Evolutionary conservation across 768 basidiomycete genomes (phyloP).

Genomic region (Phallus indusiatus): DNA sequence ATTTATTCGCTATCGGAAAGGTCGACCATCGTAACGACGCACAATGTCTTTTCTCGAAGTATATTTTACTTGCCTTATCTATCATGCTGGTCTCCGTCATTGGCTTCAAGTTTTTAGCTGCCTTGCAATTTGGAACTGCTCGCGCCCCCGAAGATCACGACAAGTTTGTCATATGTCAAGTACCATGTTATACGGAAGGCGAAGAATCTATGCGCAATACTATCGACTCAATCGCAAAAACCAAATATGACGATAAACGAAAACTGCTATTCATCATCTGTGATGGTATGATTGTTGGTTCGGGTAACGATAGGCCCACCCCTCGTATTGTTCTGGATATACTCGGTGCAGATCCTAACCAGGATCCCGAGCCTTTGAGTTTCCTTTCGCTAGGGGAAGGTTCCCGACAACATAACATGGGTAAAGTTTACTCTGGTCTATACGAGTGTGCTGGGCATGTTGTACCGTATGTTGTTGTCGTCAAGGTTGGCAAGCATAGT

Average conservation of each 20-base stretch:
- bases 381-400: conserved; percentile 94
- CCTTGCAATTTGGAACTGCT: conserved; percentile 69
- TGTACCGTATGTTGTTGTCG: conserved; percentile 87
- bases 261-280: conserved; percentile 90
- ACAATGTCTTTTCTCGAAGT: conserved; percentile 85
- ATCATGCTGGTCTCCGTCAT: conserved; percentile 91
- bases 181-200: conserved; percentile 98
- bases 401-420: conserved; percentile 95
- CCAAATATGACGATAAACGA: conserved; percentile 98
- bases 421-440: conserved; percentile 92
- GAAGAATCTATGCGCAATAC: conserved; percentile 75
- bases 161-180: conserved; percentile 96
- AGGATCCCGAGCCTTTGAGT: conserved; percentile 90
- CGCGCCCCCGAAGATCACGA: conserved; percentile 91
- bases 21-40: conserved; percentile 88
- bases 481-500: conserved; percentile 91
- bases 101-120: conserved; percentile 92
- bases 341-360: conserved; percentile 84
- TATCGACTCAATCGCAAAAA: conserved; percentile 87
- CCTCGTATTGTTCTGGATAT: conserved; percentile 96
- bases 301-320: conserved; percentile 92
- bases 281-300: conserved; percentile 97
- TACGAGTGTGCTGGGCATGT: conserved; percentile 94
- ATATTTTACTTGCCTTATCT: conserved; percentile 84
- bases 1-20: conserved; percentile 85